Base-by-base conservation (phyloP, 2,329 filamentous ascomycete species). In the Fusarium nodosum region DNA sequence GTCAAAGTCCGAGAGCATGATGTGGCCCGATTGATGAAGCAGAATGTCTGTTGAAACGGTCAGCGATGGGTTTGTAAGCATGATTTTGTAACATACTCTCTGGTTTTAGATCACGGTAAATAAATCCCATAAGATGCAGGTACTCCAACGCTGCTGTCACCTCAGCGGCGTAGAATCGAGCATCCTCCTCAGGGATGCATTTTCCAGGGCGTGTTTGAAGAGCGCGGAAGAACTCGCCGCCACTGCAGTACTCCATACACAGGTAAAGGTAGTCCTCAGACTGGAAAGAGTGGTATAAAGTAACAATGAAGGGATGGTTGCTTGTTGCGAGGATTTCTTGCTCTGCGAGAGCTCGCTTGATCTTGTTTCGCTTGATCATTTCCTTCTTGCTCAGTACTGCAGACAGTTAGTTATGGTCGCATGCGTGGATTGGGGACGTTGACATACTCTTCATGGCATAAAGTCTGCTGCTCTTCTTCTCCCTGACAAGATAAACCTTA, bases 341-440 rank as follows among this genome's bases (percentile, higher is more conserved):
- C 82, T 99, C 96, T 38, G 96, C 96, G 73, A 99, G 86, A 16
- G 96, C 96, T 77, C 96, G 90, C 87, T 99, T 99, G 83, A 99
- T 99, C 87, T 99, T 99, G 86, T 99, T 99, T 61, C 96, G 92
- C 85, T 99, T 99, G 82, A 99, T 99, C 96, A 99, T 99, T 81
- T 99, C 96, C 85, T 98, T 97, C 83, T 99, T 99, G 86, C 94
- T 98, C 80, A 99, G 79, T 8, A 99, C 96, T 98, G 77, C 18
- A 55, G 53, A 53, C 44, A 56, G 79, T 86, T 74, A 86, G 81
- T 74, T 22, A 16, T 31, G 28, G 24, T 54, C 20, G 44, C 36
- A 22, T n/a, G 7, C 6, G 10, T 12, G 10, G 38, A 18, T 44
- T 20, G 24, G 13, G 10, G 34, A 8, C 20, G 20, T 52, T 15